Percentiles rank a stretch among this genome's conserved stretches.
Evolutionary conservation across 306 rosid genomes (phyloP).

Genomic region (Lathyrus aphaca): DNA sequence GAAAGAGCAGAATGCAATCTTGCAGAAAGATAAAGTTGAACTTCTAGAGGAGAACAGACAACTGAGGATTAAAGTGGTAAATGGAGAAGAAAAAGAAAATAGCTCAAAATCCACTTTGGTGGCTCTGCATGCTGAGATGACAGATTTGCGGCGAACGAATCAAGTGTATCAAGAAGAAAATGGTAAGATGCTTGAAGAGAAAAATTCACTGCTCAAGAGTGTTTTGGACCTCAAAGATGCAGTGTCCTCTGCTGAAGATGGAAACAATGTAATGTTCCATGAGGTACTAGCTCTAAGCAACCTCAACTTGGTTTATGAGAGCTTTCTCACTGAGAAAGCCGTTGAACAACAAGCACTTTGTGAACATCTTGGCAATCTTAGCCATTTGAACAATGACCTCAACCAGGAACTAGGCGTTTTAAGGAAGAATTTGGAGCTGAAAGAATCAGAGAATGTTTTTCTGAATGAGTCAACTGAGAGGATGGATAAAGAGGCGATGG

Average conservation of each 20-base stretch:
- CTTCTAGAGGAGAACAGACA: constrained; percentile 58
- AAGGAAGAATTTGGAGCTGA: constrained; percentile 52
- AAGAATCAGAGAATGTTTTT: constrained; percentile 57
- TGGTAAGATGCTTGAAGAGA: constrained; percentile 61
- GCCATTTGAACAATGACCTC: constrained; percentile 52
- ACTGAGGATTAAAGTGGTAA: constrained; percentile 57
- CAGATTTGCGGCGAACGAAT: constrained; percentile 49
- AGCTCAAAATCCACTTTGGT: constrained; percentile 50
- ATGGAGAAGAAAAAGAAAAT: constrained; percentile 56
- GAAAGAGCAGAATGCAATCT: constrained; percentile 48
- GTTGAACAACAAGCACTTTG: constrained; percentile 55
- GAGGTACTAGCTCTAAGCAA: constrained; percentile 63
- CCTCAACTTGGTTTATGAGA: constrained; percentile 62
- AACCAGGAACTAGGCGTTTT: constrained; percentile 55
- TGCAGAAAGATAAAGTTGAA: constrained; percentile 59
- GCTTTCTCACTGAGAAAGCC: constrained; percentile 56
- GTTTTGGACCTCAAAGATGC: constrained; percentile 59
- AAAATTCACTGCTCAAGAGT: constrained; percentile 53
- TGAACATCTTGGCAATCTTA: constrained; percentile 51
- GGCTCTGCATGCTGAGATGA: constrained; percentile 51
- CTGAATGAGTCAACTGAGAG: constrained; percentile 56
- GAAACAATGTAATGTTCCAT: constrained; percentile 52
- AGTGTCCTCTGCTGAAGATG: constrained; percentile 54
- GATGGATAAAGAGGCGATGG: constrained; percentile 59
- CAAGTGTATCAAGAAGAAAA: constrained; percentile 60